phyloP scores from a whole-genome alignment of 345 rosid genomes.

The Ceriops decandra region DNA sequence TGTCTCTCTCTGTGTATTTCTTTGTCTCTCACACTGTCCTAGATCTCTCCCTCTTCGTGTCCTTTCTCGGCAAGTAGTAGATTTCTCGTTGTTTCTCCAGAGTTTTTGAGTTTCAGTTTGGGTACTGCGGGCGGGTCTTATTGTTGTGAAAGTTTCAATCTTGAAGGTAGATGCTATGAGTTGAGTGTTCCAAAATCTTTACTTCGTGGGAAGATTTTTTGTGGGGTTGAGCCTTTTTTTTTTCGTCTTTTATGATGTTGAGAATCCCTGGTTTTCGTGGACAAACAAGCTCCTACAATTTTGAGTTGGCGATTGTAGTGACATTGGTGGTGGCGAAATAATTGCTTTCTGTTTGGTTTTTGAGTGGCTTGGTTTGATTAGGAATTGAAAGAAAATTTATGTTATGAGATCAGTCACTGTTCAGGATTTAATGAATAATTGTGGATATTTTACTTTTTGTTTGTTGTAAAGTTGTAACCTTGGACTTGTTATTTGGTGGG shows the following conservation, averaged over 20 bases:
- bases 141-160: neutral
- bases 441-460: constrained; percentile 8
- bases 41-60: constrained; percentile 33
- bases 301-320: neutral
- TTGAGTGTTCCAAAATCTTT: constrained; percentile 10
- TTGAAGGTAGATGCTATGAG: constrained; percentile 29
- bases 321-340: neutral
- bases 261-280: neutral
- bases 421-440: constrained; percentile 5
- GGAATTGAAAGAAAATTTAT: neutral
- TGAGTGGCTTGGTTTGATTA: constrained; percentile 11
- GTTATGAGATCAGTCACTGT: constrained; percentile 7
- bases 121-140: neutral
- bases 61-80: constrained; percentile 29
- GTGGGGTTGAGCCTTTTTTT: neutral
- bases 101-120: neutral
- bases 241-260: neutral
- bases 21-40: no score
- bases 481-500: neutral
- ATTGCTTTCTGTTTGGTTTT: neutral
- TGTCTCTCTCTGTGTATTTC: constrained; percentile 17
- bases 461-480: constrained; percentile 8
- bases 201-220: neutral
- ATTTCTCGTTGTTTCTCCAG: constrained; percentile 18
- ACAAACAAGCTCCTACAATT: neutral